phyloP scores from a whole-genome alignment of 2,329 filamentous ascomycete species.

The Cytospora leucostoma region DNA sequence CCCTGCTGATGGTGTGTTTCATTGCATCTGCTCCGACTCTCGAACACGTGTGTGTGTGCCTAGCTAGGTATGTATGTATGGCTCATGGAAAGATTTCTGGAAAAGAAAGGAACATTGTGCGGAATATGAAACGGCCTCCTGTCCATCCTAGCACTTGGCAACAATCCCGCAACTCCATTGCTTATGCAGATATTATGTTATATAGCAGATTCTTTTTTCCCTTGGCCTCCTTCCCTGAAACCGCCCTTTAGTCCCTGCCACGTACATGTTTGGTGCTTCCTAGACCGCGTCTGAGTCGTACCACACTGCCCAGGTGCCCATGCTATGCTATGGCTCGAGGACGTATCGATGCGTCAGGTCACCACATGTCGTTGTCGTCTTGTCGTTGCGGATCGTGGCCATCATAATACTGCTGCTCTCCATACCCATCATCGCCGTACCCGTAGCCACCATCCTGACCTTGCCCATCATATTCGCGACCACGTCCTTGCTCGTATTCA shows the following conservation, averaged over 20 bases:
- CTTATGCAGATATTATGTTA: slow-evolving; percentile 28
- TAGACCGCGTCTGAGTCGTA: neutral
- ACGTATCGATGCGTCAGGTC: slow-evolving; percentile 7
- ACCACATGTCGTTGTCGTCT: slow-evolving; percentile 34
- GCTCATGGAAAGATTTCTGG: slow-evolving; percentile 11
- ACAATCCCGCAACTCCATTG: slow-evolving; percentile 23
- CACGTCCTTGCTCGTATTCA: slow-evolving; percentile 38
- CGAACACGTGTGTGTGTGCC: neutral
- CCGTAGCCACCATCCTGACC: slow-evolving; percentile 31
- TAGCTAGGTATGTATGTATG: slow-evolving; percentile 3
- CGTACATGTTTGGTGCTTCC: neutral
- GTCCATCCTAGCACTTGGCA: slow-evolving; percentile 22
- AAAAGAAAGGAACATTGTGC: slow-evolving; percentile 13
- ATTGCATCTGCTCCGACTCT: slow-evolving; percentile 1
- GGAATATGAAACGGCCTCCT: slow-evolving; percentile 17
- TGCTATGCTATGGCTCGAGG: neutral
- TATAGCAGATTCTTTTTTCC: slow-evolving; percentile 12
- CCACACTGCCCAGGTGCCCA: neutral
- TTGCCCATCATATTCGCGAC: slow-evolving; percentile 24
- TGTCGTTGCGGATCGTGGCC: slow-evolving; percentile 26
- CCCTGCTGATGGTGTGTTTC: neutral
- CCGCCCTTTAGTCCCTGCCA: neutral
- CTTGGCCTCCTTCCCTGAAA: neutral
- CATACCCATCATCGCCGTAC: slow-evolving; percentile 37
- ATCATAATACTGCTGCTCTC: slow-evolving; percentile 33